Conservation (phyloP, 176 grass and related monocot genomes). For the Echinochloa phyllopogon region DNA sequence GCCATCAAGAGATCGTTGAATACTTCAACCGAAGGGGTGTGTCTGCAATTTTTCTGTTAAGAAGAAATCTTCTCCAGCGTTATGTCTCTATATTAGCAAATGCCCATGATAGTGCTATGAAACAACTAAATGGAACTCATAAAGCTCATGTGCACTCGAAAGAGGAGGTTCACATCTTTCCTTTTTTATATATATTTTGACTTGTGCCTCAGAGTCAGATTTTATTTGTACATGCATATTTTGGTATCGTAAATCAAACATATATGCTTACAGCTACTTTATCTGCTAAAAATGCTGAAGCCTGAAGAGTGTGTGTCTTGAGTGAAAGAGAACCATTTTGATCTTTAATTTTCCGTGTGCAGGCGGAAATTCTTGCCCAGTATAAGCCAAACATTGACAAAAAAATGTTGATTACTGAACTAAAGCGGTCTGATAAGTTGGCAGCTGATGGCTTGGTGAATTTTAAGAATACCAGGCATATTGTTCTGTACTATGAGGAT, state of each 20-base stretch:
- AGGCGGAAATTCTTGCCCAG: conserved; percentile 85
- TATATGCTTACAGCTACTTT: background rate
- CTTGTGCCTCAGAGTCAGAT: background rate
- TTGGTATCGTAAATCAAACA: conserved; percentile 4
- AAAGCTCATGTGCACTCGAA: conserved; percentile 76
- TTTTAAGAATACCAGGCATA: conserved; percentile 72
- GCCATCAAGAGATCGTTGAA: conserved; percentile 73
- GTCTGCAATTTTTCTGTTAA: conserved; percentile 81
- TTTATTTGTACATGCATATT: background rate
- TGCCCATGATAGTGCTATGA: conserved; percentile 66
- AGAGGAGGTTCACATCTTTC: conserved; percentile 56
- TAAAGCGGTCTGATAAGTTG: conserved; percentile 59
- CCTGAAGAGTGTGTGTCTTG: too few relatives aligned
- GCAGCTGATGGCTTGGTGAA: conserved; percentile 62
- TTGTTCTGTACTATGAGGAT: conserved; percentile 96
- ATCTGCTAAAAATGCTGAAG: background rate
- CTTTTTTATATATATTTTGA: background rate
- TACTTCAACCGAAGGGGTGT: conserved; percentile 90
- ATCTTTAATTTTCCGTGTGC: conserved; percentile 21
- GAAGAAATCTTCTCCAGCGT: conserved; percentile 86
- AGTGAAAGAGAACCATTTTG: conserved; percentile 25
- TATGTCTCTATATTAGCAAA: conserved; percentile 90
- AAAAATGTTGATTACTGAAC: conserved; percentile 58
- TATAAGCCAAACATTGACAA: conserved; percentile 79
- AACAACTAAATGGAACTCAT: conserved; percentile 93